Evolutionary conservation across 257 asterid species (phyloP), one percentile per base, ranked within the genome.

Genomic region (Galeopsis tetrahit): DNA sequence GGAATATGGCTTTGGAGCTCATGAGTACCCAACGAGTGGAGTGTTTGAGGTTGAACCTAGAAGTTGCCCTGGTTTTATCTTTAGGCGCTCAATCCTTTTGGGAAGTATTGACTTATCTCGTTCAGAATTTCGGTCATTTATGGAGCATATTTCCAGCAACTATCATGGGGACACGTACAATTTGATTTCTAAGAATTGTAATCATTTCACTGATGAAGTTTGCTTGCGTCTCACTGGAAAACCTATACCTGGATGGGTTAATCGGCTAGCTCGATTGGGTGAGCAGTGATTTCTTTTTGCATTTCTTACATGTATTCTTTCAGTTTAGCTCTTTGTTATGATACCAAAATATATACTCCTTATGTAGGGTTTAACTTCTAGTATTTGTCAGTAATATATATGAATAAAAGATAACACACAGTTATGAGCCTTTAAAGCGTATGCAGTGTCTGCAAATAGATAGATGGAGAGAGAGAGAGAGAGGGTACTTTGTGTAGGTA

Each of bases 1-100:
- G 85, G 98, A 93, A 59, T 93, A 85, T 77, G 97, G 95, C 17
- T 93, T 79, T 82, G 98, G 98, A 78, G 97, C 98, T 71, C 98
- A 93, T 57, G 97, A 93, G 70, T 93, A 84, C 78, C 78, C 96
- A 69, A 71, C 88, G 53, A 93, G 97, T 81, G 97, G 97, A 72
- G 91, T 93, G 75, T 93, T 93, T 66, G 96, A 93, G 85, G 97
- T 93, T 63, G 93, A 93, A 78, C 98, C 98, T 34, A 85, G 80
- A 81, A 82, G 93, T 73, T 93, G 98, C 79, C 97, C 98, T 13
- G 98, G 98, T 63, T 93, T 88, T 75, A 76, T 80, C 55, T 93
- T 88, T 80, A 88, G 98, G 79, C 95, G 90, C 21, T 81, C 98
- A 15, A 73, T 93, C 64, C 91, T 77, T 71, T 79, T 93, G 76